Evolutionary conservation across 495 filamentous ascomycete genomes (phyloP).

Genomic region (Aspergillus coremiiformis): DNA sequence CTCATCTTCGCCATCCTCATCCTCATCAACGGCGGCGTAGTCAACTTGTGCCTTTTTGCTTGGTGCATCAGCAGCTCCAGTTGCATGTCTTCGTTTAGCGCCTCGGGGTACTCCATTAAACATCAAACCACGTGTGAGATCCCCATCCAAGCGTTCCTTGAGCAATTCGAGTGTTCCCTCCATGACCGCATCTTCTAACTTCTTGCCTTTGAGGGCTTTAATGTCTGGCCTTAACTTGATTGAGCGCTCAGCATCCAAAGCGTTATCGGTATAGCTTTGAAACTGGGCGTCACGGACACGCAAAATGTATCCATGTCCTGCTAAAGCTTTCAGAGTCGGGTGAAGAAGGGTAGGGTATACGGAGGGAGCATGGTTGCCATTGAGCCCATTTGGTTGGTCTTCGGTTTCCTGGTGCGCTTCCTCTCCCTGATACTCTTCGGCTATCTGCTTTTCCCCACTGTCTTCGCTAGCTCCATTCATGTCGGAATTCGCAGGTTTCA

Average conservation of each 20-base stretch:
- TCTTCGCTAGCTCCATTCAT: slow-evolving; percentile 27
- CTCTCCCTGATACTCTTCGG: slow-evolving; percentile 17
- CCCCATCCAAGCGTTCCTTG: slow-evolving; percentile 25
- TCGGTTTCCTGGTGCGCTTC: not conserved
- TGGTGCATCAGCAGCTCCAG: slow-evolving; percentile 10
- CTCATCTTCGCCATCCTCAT: slow-evolving; percentile 26
- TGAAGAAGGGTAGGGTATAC: slow-evolving; percentile 31
- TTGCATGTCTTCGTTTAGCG: slow-evolving; percentile 25
- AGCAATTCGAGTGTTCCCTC: slow-evolving; percentile 28
- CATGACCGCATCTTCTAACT: slow-evolving; percentile 47
- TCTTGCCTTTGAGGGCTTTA: slow-evolving; percentile 48
- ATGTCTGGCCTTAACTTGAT: slow-evolving; percentile 31
- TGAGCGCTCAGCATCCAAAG: slow-evolving; percentile 38
- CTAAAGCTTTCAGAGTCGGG: slow-evolving; percentile 37
- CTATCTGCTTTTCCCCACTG: slow-evolving; percentile 23
- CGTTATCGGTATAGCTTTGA: slow-evolving; percentile 45
- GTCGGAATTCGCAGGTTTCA: slow-evolving; percentile 12
- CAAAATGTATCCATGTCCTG: slow-evolving; percentile 42
- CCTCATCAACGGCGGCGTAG: slow-evolving; percentile 23
- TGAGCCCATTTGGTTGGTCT: slow-evolving; percentile 11
- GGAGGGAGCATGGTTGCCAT: slow-evolving; percentile 17
- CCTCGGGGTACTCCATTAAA: slow-evolving; percentile 34
- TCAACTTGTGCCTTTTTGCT: slow-evolving; percentile 16
- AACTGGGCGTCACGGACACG: slow-evolving; percentile 44
- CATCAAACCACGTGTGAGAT: slow-evolving; percentile 28